These are phyloP conservation scores for Tulasnella sp. DNA, from an alignment of 768 basidiomycete species.

Conservation along the genomic window DNA sequence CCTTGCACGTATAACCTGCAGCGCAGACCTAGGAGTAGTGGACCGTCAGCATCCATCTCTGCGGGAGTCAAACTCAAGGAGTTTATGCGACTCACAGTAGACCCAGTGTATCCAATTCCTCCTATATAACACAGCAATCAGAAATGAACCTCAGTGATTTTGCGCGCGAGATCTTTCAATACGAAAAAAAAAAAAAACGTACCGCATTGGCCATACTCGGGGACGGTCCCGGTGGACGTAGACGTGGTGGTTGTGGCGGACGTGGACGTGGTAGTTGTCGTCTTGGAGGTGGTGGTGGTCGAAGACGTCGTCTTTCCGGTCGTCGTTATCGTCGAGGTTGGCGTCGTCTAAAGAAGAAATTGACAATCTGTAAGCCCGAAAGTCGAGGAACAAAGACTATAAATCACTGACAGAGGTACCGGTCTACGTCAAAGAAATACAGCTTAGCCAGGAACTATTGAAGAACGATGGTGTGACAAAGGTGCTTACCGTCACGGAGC, in stretches of 20 bases:
- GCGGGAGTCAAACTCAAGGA: too few species aligned
- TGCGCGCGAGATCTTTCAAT: not conserved
- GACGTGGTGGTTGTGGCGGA: slow-evolving; percentile 1
- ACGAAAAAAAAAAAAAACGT: not conserved
- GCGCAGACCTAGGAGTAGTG: not conserved
- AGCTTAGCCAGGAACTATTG: not conserved
- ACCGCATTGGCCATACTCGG: slow-evolving; percentile 16
- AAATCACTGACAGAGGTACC: too few species aligned
- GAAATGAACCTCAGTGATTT: too few species aligned
- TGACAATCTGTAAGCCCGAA: too few species aligned
- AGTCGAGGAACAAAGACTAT: too few species aligned
- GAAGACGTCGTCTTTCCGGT: not conserved
- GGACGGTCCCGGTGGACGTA: slow-evolving; percentile 2
- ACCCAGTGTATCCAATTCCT: slow-evolving; percentile 11
- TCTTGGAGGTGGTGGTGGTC: not conserved
- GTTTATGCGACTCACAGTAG: not conserved
- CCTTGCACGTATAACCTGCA: not conserved
- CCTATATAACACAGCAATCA: too few species aligned
- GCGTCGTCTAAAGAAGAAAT: not conserved
- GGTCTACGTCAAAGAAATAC: too few species aligned
- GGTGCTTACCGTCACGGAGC: too few species aligned
- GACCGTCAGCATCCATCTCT: not conserved
- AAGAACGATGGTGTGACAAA: not conserved
- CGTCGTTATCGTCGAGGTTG: not conserved
- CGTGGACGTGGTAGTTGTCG: slow-evolving; percentile 1